Evolutionary conservation across 176 grass and related monocot species (phyloP).

Genomic region (Pontederia paniculata): DNA sequence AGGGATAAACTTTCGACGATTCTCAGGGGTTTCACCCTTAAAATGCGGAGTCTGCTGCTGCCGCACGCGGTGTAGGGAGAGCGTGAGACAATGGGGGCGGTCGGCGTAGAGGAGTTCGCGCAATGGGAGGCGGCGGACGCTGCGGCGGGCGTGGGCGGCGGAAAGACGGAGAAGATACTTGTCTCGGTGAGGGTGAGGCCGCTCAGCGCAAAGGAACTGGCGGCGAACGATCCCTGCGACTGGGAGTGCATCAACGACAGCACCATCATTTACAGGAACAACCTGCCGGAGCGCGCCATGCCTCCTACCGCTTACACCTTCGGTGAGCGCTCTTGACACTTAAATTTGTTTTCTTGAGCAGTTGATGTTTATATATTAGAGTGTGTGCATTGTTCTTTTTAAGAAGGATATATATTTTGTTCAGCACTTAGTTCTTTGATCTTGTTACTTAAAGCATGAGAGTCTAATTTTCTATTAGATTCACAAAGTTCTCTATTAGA

Average conservation of each 20-base stretch:
- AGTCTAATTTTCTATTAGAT: too few species aligned
- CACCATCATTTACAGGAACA: conserved; percentile 71
- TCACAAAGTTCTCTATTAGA: too few species aligned
- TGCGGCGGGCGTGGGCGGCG: conserved; percentile 18
- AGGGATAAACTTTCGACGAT: too few species aligned
- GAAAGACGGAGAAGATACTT: conserved; percentile 74
- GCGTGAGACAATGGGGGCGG: conserved; percentile 40
- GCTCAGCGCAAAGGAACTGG: conserved; percentile 57
- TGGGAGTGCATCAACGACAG: conserved; percentile 93
- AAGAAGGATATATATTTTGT: too few species aligned
- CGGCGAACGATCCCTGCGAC: conserved; percentile 40
- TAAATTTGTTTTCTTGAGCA: background rate
- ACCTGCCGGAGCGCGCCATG: conserved; percentile 57
- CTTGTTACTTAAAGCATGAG: too few species aligned
- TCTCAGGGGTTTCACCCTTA: too few species aligned
- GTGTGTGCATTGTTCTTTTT: too few species aligned
- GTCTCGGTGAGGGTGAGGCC: conserved; percentile 91
- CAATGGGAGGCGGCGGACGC: conserved; percentile 33
- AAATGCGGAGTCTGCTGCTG: too few species aligned
- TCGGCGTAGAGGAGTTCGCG: conserved; percentile 41
- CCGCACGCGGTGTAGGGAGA: too few species aligned
- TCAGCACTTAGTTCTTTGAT: too few species aligned
- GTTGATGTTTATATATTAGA: background rate
- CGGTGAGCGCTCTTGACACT: conserved; percentile 28
- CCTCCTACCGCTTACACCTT: conserved; percentile 73